These are phyloP conservation scores for Leccinum colubrinum DNA, from an alignment of 1,284 basidiomycete species.

Conservation along the genomic window DNA sequence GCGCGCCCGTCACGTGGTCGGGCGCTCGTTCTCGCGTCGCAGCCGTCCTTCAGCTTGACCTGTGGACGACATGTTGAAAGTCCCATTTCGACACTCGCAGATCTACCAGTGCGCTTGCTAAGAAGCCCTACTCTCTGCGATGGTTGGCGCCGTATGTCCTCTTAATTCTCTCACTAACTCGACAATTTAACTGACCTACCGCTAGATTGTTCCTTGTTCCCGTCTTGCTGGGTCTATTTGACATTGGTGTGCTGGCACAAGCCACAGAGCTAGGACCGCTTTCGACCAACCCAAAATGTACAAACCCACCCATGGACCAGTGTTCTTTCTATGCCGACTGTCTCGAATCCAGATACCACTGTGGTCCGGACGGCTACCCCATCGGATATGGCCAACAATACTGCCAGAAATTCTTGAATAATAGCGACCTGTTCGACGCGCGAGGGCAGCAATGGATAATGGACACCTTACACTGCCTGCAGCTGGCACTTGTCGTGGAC, in stretches of 20 bases:
- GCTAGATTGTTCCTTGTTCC: not conserved
- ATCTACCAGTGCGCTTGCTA: not conserved
- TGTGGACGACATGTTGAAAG: not conserved
- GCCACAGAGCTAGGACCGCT: constrained; percentile 11
- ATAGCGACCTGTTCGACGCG: constrained; percentile 28
- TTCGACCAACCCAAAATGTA: constrained; percentile 28
- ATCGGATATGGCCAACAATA: constrained; percentile 39
- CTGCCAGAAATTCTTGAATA: constrained; percentile 38
- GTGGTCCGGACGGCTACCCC: constrained; percentile 42
- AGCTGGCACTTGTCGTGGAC: constrained; percentile 39
- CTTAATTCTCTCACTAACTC: not conserved
- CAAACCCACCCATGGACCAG: constrained; percentile 36
- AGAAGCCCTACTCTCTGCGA: not conserved
- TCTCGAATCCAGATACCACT: constrained; percentile 42
- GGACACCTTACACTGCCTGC: constrained; percentile 46
- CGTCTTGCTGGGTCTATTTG: not conserved
- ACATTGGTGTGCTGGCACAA: not conserved
- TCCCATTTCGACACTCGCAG: not conserved
- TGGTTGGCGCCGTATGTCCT: not conserved
- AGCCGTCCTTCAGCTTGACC: not conserved
- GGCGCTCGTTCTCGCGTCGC: too few species aligned
- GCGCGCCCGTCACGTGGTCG: too few species aligned
- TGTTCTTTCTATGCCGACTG: constrained; percentile 45
- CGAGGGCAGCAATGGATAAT: constrained; percentile 42
- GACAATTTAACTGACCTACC: not conserved